Percentiles rank a stretch among this genome's conserved stretches.
Conservation (phyloP, 106 monocot species). For the Posidonia australis region DNA sequence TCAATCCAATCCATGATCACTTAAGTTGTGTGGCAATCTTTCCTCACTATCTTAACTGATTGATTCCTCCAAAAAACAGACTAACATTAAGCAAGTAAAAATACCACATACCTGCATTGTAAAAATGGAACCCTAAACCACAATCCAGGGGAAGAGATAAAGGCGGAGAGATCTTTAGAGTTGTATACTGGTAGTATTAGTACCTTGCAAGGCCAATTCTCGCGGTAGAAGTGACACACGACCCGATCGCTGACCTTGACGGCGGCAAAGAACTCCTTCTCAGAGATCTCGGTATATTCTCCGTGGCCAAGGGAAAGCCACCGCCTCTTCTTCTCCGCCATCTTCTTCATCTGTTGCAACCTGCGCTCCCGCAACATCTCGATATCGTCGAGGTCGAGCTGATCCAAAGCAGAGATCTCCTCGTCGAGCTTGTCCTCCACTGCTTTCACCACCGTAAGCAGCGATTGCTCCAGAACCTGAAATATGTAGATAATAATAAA, state of each 20-base stretch:
- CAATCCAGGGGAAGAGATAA: neutral
- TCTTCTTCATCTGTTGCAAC: slow-evolving; percentile 76
- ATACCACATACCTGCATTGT: too few species aligned
- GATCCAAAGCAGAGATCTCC: slow-evolving; percentile 65
- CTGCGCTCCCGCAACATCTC: slow-evolving; percentile 75
- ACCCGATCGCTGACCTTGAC: slow-evolving; percentile 94
- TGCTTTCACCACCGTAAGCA: slow-evolving; percentile 71
- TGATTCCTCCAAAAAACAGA: too few species aligned
- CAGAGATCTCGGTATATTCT: slow-evolving; percentile 73
- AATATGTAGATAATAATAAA: too few species aligned
- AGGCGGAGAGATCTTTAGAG: neutral
- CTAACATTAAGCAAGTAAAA: too few species aligned
- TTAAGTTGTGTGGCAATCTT: too few species aligned
- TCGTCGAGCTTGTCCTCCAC: slow-evolving; percentile 95
- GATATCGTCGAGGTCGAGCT: slow-evolving; percentile 75
- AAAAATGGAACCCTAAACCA: neutral
- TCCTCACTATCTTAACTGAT: too few species aligned
- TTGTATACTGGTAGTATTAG: neutral
- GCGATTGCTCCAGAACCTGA: slow-evolving; percentile 80
- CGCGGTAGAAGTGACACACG: slow-evolving; percentile 92
- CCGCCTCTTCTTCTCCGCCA: slow-evolving; percentile 50
- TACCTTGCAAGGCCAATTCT: slow-evolving; percentile 99
- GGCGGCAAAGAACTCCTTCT: slow-evolving; percentile 85
- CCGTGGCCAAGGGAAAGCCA: slow-evolving; percentile 87
- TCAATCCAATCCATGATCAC: too few species aligned